A percentile compares a stretch with the other conserved stretches of the same genome.
Conservation (phyloP, 192 early-diverging fungal species). For the Coemansia aciculifera region DNA sequence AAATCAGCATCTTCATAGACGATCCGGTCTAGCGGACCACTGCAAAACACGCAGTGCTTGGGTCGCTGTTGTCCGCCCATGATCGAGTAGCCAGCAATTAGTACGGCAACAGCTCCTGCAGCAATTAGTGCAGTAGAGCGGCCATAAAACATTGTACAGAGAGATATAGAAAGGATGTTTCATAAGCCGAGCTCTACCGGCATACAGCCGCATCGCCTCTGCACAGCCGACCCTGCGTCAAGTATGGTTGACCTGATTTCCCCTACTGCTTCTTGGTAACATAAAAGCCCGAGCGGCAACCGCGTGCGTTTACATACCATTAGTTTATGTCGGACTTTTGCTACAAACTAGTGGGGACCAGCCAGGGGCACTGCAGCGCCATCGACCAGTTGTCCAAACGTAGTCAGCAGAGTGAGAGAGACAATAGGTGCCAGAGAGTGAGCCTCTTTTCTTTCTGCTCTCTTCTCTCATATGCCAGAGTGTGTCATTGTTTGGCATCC, state of each 20-base stretch:
- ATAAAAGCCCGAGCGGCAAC: not conserved
- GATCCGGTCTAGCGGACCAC: constrained; percentile 22
- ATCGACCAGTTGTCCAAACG: not conserved
- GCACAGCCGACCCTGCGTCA: not conserved
- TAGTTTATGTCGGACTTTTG: not conserved
- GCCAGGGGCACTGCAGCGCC: not conserved
- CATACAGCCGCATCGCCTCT: not conserved
- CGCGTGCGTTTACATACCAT: not conserved
- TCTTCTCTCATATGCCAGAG: not conserved
- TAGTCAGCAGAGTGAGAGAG: not conserved
- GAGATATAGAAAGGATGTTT: not conserved
- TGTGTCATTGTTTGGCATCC: constrained; percentile 6
- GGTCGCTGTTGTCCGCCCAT: constrained; percentile 49
- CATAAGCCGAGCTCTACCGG: not conserved
- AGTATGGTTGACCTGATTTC: not conserved
- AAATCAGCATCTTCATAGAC: constrained; percentile 44
- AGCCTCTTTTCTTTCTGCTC: not conserved
- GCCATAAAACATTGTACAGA: not conserved
- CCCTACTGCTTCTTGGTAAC: not conserved
- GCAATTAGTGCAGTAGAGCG: constrained; percentile 3
- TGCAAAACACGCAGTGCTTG: constrained; percentile 45
- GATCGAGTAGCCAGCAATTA: constrained; percentile 18
- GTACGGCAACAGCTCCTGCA: constrained; percentile 9
- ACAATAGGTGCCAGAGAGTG: not conserved
- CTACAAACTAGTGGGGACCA: not conserved